Conservation (phyloP, 805 yeast species). For the Candida manassasensis region DNA sequence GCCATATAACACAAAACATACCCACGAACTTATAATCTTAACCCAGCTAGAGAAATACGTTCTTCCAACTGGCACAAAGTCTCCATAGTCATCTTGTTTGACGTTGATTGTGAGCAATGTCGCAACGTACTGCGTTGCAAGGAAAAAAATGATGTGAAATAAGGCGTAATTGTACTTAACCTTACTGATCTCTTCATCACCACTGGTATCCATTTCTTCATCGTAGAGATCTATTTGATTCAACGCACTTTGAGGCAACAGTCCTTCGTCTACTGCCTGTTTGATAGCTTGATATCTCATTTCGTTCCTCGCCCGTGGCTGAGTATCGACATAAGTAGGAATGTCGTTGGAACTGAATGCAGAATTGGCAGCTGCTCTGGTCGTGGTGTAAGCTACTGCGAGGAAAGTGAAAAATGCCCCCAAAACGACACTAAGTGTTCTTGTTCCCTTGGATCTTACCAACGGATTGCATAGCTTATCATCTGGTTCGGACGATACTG, state of each 20-base stretch:
- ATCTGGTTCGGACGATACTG: slow-evolving; percentile 95
- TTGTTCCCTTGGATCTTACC: slow-evolving; percentile 81
- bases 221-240: slow-evolving; percentile 62
- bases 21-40: slow-evolving; percentile 87
- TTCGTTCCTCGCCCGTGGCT: slow-evolving; percentile 56
- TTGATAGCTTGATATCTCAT: slow-evolving; percentile 83
- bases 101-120: slow-evolving; percentile 90
- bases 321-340: slow-evolving; percentile 40
- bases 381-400: slow-evolving; percentile 95
- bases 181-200: slow-evolving; percentile 54
- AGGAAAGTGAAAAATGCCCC: slow-evolving; percentile 93
- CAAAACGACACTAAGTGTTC: slow-evolving; percentile 79
- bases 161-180: slow-evolving; percentile 82
- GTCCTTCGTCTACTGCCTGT: slow-evolving; percentile 95
- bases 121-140: slow-evolving; percentile 97
- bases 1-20: slow-evolving; percentile 76
- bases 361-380: slow-evolving; percentile 81
- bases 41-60: slow-evolving; percentile 95
- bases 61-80: slow-evolving; percentile 93
- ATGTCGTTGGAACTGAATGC: slow-evolving; percentile 40
- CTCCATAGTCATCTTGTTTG: slow-evolving; percentile 75
- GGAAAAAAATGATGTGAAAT: slow-evolving; percentile 85
- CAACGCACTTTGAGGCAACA: slow-evolving; percentile 88
- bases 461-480: slow-evolving; percentile 89
- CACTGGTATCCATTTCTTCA: slow-evolving; percentile 39